phyloP scores from a whole-genome alignment of 495 filamentous ascomycete species.

The Amniculicola lignicola region DNA sequence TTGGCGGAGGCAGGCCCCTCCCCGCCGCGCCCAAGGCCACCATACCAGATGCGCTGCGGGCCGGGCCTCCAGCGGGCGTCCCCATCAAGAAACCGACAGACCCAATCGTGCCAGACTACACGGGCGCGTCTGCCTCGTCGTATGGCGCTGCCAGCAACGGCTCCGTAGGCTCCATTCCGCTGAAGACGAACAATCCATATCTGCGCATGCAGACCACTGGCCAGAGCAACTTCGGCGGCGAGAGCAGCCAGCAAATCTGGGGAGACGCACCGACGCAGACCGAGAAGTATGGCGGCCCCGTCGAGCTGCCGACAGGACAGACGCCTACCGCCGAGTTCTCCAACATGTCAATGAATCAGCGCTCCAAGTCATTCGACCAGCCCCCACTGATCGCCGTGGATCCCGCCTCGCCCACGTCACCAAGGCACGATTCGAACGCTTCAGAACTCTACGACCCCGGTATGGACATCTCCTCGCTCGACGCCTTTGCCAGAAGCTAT shows the following conservation, averaged over 20 bases:
- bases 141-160: constrained; percentile 20
- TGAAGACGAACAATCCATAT: constrained; percentile 37
- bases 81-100: constrained; percentile 20
- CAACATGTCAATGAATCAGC: constrained; percentile 2
- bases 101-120: constrained; percentile 9
- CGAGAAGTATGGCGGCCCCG: constrained; percentile 14
- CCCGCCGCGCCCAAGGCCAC: constrained; percentile 1
- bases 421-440: constrained; percentile 21
- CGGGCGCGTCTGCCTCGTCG: constrained; percentile 15
- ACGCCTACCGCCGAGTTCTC: constrained; percentile 23
- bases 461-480: constrained; percentile 28
- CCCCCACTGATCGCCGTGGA: constrained; percentile 30
- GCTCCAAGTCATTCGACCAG: constrained; percentile 12
- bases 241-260: constrained; percentile 35
- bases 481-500: constrained; percentile 25
- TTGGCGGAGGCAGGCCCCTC: constrained; percentile 24
- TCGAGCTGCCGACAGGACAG: constrained; percentile 26
- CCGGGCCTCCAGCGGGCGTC: constrained; percentile 26
- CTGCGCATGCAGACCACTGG: constrained; percentile 29
- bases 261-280: constrained; percentile 20
- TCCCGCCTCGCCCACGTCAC: constrained; percentile 16
- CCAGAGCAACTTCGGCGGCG: constrained; percentile 30
- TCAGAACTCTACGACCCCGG: constrained; percentile 21
- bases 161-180: constrained; percentile 24
- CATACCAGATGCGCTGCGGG: constrained; percentile 29